Evolutionary conservation across 2,329 filamentous ascomycete genomes (phyloP), one percentile per base, ranked within the genome.

Genomic region (Penicillium capsulatum): DNA sequence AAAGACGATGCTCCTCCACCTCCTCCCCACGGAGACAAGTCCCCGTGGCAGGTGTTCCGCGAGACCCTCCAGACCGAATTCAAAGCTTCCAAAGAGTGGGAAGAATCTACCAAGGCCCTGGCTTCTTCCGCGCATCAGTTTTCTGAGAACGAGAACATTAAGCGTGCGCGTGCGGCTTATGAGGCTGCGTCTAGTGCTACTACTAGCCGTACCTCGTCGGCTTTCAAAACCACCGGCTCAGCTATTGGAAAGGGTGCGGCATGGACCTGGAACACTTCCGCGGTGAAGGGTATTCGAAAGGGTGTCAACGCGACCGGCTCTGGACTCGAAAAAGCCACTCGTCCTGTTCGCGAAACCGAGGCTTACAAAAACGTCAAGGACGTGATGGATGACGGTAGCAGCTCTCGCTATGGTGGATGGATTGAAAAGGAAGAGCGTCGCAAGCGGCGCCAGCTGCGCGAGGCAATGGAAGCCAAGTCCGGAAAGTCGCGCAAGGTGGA

Each of bases 1-100:
- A 79, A 86, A 55, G 80, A 88, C 45, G 70, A 73, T 26, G 67
- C 79, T 17, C 83, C 90, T 9, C 87, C 91, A 15, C 91, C 90
- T 10, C 91, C 92, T n/a, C 91, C 90, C 14, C 92, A 98, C 61
- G 92, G 92, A 45, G 89, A 95, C 71, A 98, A 98, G 75, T 92
- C 91, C 3, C 92, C 92, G 38, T 97, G 92, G 90, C 88, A 97
- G 65, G 92, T 98, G 20, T 98, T 98, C 72, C 87, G 87, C 60
- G 92, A 98, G 62, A 98, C 92, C n/a, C 80, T 98, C 68, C 81
- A 87, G 65, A 77, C 76, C 41, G 92, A 98, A 68, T 94, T 98
- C 70, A 89, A 96, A 67, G 86, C 88, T 36, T 97, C 90, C 11
- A 95, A 97, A 63, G 92, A 98, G 66, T 98, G 92, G 92, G 95